Evolutionary conservation across 2,329 filamentous ascomycete species (phyloP), one percentile per base, ranked within the genome.

Genomic region (Kalaharituber pfeilii): DNA sequence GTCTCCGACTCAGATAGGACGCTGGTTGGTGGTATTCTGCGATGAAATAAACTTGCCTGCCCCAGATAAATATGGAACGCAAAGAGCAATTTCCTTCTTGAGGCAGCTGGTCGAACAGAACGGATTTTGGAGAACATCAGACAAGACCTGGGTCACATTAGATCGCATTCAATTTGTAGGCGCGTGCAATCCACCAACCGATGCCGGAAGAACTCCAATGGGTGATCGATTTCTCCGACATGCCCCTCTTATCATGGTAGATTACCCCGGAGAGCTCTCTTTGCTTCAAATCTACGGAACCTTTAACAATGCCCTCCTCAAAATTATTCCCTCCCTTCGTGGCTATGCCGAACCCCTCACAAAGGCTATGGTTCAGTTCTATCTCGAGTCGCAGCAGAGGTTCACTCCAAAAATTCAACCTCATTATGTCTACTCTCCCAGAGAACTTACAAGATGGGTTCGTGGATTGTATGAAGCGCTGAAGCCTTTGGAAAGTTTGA

Each of bases 21-120:
- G 89, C 62, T 99, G 91, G 91, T 76, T 99, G 33, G 89, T 99
- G 47, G 80, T 99, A 59, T 99, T 99, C 75, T 99, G 91, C 65
- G 91, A 99, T 67, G 91, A 99, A 68, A 98, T 99, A 72, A 99
- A 99, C 69, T 75, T 99, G 73, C 91, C 91, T 5, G 89, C 91
- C 3, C 91, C 91, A 2, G 91, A 99, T 71, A 89, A 87, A 64
- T 99, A 99, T 67, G 89, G 88, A 53, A 98, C 93, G 1, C 91
- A 98, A 68, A 81, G 91, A 58, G 91, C 91, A 29, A 98, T 98
- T 60, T 93, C 91, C 5, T 98, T 99, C 77, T 70, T 99, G 61
- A 81, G 93, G 63, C 91, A 99, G 68, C 80, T 99, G 58, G 88
- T 99, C 50, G 91, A 99, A 68, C 91, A 98, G 66, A 96, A 96